A percentile compares a stretch with the other conserved stretches of the same genome.
Conservation (phyloP, 352 stramenopile genomes). For the Pythium myriotylum region DNA sequence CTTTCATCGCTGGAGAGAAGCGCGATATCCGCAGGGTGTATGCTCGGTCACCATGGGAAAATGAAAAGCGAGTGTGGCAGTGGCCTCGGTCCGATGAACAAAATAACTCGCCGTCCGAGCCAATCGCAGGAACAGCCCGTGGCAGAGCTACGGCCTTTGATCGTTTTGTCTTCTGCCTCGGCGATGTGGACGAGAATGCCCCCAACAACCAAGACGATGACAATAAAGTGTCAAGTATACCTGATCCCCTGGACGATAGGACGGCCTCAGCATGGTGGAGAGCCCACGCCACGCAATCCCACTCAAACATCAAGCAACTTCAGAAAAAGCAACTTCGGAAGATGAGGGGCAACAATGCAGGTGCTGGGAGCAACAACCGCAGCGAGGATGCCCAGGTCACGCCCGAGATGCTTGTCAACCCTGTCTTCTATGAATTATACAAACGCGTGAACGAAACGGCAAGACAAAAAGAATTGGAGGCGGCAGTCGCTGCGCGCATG, state of each 20-base stretch:
- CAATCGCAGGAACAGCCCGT: no score
- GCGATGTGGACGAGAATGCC: slow-evolving; percentile 1
- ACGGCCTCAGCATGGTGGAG: slow-evolving; percentile 61
- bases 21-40: slow-evolving; percentile 51
- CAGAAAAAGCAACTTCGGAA: slow-evolving; percentile 11
- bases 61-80: slow-evolving; percentile 49
- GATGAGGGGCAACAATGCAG: not conserved
- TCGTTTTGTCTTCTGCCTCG: slow-evolving; percentile 42
- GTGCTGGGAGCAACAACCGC: slow-evolving; percentile 3
- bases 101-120: not conserved
- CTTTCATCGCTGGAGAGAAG: slow-evolving; percentile 42
- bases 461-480: slow-evolving; percentile 28
- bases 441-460: slow-evolving; percentile 19
- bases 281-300: slow-evolving; percentile 40
- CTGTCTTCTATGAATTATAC: slow-evolving; percentile 45
- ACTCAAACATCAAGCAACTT: slow-evolving; percentile 15
- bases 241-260: slow-evolving; percentile 28
- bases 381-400: slow-evolving; percentile 33
- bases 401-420: slow-evolving; percentile 51
- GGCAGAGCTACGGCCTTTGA: slow-evolving; percentile 28
- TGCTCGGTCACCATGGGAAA: slow-evolving; percentile 46
- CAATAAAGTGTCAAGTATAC: no score
- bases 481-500: slow-evolving; percentile 20
- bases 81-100: slow-evolving; percentile 33
- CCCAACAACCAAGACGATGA: not conserved